Evolutionary conservation across 176 grass and related monocot genomes (phyloP).

Genomic region (Oryza glumipatula): DNA sequence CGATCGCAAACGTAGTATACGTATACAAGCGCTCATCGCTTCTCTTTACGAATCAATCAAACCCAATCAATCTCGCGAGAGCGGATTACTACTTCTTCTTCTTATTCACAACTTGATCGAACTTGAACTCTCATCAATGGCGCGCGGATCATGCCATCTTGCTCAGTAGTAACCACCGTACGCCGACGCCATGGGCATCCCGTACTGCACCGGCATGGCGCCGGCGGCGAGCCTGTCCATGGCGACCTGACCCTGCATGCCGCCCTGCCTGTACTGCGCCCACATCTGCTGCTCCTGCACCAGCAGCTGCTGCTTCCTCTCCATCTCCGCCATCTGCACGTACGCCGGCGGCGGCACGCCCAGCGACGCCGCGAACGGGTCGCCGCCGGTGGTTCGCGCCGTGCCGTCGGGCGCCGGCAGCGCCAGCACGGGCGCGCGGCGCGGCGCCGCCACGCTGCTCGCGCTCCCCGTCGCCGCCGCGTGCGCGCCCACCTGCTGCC

Average conservation of each 20-base stretch:
- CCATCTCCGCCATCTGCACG: constrained; percentile 86
- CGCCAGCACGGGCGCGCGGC: constrained; percentile 48
- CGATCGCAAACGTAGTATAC: neutral
- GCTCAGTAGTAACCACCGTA: neutral
- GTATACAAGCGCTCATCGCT: neutral
- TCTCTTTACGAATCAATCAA: neutral
- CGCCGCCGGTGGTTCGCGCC: constrained; percentile 37
- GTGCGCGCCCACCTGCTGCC: constrained; percentile 55
- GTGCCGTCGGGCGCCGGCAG: constrained; percentile 65
- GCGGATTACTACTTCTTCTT: neutral
- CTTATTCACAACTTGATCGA: neutral
- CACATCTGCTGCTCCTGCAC: constrained; percentile 80
- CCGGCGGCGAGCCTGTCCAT: constrained; percentile 40
- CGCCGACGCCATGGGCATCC: constrained; percentile 30
- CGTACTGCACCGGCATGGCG: constrained; percentile 51
- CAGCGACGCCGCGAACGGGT: constrained; percentile 82
- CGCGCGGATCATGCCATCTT: neutral
- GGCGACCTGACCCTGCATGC: constrained; percentile 65
- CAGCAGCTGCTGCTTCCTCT: constrained; percentile 77
- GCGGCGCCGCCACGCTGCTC: constrained; percentile 65
- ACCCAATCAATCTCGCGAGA: neutral
- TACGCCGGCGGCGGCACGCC: constrained; percentile 68
- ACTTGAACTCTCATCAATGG: neutral
- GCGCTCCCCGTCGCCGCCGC: constrained; percentile 53
- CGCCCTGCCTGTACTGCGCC: constrained; percentile 60